Base-by-base conservation (phyloP, 257 asterid species). In the Gentiana straminea region DNA sequence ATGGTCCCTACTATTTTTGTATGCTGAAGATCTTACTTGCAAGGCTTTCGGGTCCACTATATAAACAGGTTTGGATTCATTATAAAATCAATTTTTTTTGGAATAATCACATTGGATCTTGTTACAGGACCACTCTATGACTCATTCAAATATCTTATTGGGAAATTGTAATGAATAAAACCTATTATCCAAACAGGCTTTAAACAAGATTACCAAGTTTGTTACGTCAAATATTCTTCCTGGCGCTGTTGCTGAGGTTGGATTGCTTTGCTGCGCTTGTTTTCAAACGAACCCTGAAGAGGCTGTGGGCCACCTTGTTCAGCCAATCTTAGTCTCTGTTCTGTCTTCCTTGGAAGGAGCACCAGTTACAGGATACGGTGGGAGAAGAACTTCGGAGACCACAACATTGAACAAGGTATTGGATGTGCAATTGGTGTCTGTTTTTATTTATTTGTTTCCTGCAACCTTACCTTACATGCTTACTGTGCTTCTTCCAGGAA, bases 171-270 rank as follows among this genome's bases (percentile, higher is more conserved):
- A 41, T 75, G 56, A 72, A 56, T 71, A 70, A 55, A 57, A 46
- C 56, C 39, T 45, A 5, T 41, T 68, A 33, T 36, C 66, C 73
- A 46, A 46, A 61, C 75, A 92, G 99, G 99, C 97, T 66, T 86
- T 92, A 60, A 83, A 75, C 64, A 92, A 85, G 69, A 80, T 88
- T 70, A 80, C 94, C 70, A 92, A 81, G 78, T 92, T 92, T 72
- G 97, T 85, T 74, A 79, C 75, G 5, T 67, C 90, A 66, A 92
- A 84, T 81, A 85, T 92, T 76, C 95, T 92, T 77, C 97, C 95
- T 60, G 99, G 99, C 72, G 97, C 99, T 37, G 80, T 88, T 77
- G 94, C 94, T 35, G 99, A 92, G 77, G 94, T 92, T 59, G 99
- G 97, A 68, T 73, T 88, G 73, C 95, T 88, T 63, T 88, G 99